Conservation (phyloP, 345 rosid species). For the Rhodamnia rubescens region DNA sequence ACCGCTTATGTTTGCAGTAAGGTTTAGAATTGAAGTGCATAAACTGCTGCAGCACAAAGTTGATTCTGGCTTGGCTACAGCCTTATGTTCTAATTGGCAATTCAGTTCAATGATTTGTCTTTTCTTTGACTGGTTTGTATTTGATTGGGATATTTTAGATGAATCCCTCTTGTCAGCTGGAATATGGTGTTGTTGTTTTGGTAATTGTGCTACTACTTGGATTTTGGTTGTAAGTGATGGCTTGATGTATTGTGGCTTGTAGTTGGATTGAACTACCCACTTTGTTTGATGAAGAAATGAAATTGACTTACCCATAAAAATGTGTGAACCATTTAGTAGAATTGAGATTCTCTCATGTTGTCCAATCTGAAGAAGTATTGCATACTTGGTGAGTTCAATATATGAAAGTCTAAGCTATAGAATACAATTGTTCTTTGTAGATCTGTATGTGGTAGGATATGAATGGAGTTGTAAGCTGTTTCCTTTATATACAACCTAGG, state of each 20-base stretch:
- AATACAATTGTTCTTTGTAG: neutral
- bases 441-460: neutral
- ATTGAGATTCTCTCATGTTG: neutral
- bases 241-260: neutral
- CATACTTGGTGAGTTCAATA: neutral
- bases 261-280: neutral
- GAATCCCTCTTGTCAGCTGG: neutral
- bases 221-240: neutral
- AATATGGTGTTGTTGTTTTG: neutral
- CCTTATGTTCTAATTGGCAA: neutral
- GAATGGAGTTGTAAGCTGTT: neutral
- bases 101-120: neutral
- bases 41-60: neutral
- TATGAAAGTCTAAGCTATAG: neutral
- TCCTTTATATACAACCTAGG: neutral
- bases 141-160: neutral
- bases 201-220: neutral
- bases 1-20: neutral
- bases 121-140: neutral
- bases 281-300: neutral
- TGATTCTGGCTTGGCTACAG: neutral
- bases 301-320: neutral
- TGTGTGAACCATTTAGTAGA: neutral
- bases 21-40: neutral
- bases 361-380: neutral